Evolutionary conservation across 1,139 yeast genomes (phyloP).

Genomic region (Debaryomycetaceae sp.): DNA sequence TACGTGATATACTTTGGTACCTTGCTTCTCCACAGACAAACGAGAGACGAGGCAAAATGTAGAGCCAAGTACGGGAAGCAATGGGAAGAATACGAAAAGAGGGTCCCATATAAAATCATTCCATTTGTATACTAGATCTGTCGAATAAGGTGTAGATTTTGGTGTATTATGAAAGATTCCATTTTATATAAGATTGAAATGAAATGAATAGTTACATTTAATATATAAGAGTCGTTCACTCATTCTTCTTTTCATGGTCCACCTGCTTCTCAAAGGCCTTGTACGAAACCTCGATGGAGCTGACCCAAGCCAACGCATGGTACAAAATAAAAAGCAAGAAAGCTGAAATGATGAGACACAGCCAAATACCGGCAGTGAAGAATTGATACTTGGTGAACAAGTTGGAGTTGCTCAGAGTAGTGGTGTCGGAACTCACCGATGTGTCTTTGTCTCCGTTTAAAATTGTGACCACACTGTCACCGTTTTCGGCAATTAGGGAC

Average conservation of each 20-base stretch:
- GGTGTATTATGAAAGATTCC: neutral
- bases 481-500: conserved; percentile 27
- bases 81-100: conserved; percentile 77
- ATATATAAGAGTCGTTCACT: conserved; percentile 22
- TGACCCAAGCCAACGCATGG: conserved; percentile 59
- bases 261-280: conserved; percentile 69
- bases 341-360: conserved; percentile 57
- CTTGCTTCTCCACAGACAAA: conserved; percentile 81
- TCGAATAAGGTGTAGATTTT: too few relatives aligned
- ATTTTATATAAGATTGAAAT: neutral
- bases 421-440: conserved; percentile 1
- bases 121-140: conserved; percentile 70
- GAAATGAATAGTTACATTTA: conserved; percentile 1
- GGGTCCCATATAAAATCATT: conserved; percentile 85
- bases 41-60: conserved; percentile 90
- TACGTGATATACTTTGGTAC: conserved; percentile 81
- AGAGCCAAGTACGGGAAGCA: conserved; percentile 76
- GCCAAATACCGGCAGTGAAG: conserved; percentile 60
- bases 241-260: conserved; percentile 60
- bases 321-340: conserved; percentile 50
- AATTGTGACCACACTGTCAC: conserved; percentile 20
- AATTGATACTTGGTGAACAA: conserved; percentile 42
- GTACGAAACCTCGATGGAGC: conserved; percentile 63
- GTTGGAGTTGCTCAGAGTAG: conserved; percentile 13
- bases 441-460: conserved; percentile 12